Conservation (phyloP, 2,329 filamentous ascomycete genomes). For the Aureobasidium sp. region DNA sequence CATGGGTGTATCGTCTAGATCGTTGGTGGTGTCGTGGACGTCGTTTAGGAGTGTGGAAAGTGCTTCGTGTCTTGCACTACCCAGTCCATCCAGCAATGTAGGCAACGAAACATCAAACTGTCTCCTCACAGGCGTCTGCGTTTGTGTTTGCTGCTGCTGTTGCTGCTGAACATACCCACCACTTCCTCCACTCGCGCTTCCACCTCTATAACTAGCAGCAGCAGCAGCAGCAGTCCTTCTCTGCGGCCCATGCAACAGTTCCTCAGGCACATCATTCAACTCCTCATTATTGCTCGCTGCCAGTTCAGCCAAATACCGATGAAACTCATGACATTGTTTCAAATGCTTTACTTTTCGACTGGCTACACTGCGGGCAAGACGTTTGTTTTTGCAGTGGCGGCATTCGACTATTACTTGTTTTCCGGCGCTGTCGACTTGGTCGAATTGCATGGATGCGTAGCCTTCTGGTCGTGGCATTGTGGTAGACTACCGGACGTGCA, state of each 20-base stretch:
- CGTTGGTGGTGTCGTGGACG: not conserved
- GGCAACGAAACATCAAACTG: not conserved
- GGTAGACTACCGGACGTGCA: not conserved
- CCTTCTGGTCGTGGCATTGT: constrained; percentile 7
- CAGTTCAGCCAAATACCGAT: not conserved
- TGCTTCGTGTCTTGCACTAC: not conserved
- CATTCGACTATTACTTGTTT: constrained; percentile 4
- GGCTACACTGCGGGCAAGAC: not conserved
- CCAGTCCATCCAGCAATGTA: not conserved
- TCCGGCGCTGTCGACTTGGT: not conserved
- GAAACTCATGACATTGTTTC: not conserved
- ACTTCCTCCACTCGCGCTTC: too few species aligned
- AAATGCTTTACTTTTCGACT: not conserved
- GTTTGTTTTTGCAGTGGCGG: constrained; percentile 1
- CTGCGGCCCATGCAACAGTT: not conserved
- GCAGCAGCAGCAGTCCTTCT: not conserved
- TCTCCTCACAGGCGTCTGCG: not conserved
- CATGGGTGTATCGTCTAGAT: not conserved
- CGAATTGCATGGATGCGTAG: constrained; percentile 8
- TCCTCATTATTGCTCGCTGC: not conserved
- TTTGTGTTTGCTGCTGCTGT: too few species aligned
- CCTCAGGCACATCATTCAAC: not conserved
- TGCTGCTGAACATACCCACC: not conserved
- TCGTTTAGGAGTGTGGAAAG: not conserved
- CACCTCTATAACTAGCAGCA: not conserved